Conservation (phyloP, 371 early-diverging fungal species). For the Rhizopus arrhizus region DNA sequence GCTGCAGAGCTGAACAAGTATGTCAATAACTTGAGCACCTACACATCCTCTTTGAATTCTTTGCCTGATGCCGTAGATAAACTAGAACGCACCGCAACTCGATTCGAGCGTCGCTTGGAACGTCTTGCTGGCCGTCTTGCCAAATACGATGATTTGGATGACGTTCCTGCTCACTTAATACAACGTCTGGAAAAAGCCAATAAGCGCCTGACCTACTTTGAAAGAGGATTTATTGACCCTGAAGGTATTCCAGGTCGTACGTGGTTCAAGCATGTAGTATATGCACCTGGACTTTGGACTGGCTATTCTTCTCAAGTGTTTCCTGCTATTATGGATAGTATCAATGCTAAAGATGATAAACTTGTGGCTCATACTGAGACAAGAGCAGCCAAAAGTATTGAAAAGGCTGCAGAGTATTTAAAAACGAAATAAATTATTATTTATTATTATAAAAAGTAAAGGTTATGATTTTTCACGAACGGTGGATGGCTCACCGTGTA, state of each 20-base stretch:
- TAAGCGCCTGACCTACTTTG: slow-evolving; percentile 47
- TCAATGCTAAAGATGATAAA: slow-evolving; percentile 34
- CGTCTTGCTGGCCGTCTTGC: slow-evolving; percentile 10
- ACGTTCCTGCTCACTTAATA: slow-evolving; percentile 14
- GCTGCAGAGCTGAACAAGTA: slow-evolving; percentile 28
- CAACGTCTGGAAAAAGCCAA: slow-evolving; percentile 38
- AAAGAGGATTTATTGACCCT: slow-evolving; percentile 57
- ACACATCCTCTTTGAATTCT: slow-evolving; percentile 20
- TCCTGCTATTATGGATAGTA: slow-evolving; percentile 55
- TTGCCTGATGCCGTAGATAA: slow-evolving; percentile 16
- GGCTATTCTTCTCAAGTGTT: slow-evolving; percentile 56
- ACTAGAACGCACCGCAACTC: slow-evolving; percentile 1
- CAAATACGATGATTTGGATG: slow-evolving; percentile 5
- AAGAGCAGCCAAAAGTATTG: slow-evolving; percentile 31
- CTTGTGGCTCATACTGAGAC: slow-evolving; percentile 31
- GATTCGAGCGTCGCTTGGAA: slow-evolving; percentile 17
- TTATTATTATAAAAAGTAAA: not conserved
- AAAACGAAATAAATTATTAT: not conserved
- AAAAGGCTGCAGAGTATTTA: slow-evolving; percentile 10
- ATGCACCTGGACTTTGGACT: slow-evolving; percentile 59
- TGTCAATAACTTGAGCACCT: slow-evolving; percentile 17
- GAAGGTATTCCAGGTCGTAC: slow-evolving; percentile 58
- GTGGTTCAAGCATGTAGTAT: slow-evolving; percentile 67
- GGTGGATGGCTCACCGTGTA: slow-evolving; percentile 23
- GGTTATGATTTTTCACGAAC: slow-evolving; percentile 1